These are phyloP conservation scores for Holtermanniella nyarrowii DNA, from an alignment of 768 basidiomycete genomes.

Conservation along the genomic window DNA sequence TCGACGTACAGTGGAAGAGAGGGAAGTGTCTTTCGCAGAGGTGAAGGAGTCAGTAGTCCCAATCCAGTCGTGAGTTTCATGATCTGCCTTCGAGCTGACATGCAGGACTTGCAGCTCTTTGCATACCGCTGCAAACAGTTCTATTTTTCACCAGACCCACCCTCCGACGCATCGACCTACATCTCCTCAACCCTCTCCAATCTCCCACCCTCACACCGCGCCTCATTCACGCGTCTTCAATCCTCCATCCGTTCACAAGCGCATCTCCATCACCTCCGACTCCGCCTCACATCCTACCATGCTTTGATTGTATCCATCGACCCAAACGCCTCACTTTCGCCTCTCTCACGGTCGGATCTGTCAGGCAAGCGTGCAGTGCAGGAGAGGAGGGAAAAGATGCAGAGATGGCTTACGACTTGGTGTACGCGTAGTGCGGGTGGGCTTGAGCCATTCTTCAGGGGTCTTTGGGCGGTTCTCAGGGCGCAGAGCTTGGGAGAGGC, in stretches of 20 bases:
- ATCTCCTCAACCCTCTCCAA: constrained; percentile 76
- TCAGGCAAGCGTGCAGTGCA: constrained; percentile 55
- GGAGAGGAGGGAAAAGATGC: constrained; percentile 66
- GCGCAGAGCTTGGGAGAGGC: constrained; percentile 64
- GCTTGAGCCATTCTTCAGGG: constrained; percentile 75
- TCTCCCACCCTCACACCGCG: constrained; percentile 70
- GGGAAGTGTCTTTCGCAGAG: constrained; percentile 6
- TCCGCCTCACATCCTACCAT: constrained; percentile 71
- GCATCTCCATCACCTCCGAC: constrained; percentile 66
- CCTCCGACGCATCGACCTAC: constrained; percentile 28
- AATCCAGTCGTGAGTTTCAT: constrained; percentile 11
- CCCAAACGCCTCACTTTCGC: constrained; percentile 68
- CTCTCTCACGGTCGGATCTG: constrained; percentile 61
- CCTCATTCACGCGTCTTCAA: constrained; percentile 75
- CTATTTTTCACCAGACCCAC: constrained; percentile 25
- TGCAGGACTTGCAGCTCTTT: constrained; percentile 26
- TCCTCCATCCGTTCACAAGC: constrained; percentile 75
- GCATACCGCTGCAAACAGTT: constrained; percentile 29
- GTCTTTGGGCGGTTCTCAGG: constrained; percentile 66
- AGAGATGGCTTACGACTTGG: constrained; percentile 68
- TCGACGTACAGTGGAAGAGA: constrained; percentile 13
- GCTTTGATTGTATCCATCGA: constrained; percentile 69
- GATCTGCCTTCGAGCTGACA: not conserved
- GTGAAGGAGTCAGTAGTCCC: constrained; percentile 16
- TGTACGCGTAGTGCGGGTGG: constrained; percentile 72